Evolutionary conservation across 1,284 basidiomycete species (phyloP), one percentile per base, ranked within the genome.

Genomic region (Fomes fomentarius): DNA sequence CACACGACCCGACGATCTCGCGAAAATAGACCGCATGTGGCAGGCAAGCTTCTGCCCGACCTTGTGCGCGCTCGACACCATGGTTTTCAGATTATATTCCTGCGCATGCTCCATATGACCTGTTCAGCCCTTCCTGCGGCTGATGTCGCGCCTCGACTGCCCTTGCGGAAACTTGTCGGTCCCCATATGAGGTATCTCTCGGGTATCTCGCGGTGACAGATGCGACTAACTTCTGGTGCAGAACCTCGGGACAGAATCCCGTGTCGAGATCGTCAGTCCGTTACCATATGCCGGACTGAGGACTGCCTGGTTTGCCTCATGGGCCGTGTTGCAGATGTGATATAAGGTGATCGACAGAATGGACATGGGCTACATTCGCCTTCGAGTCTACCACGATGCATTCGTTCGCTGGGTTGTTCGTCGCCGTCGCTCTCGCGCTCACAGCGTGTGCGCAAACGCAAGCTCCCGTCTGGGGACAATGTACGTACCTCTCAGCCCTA

Each of bases 401-500:
- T 37, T 51, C 60, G 22, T 58, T 54, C 38, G 35, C 56, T 14
- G 46, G 45, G 4, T 22, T 61, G 34, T 47, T 56, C 22, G 56
- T 52, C 33, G 51, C 46, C 34, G 47, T 58, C 8, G 55, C 56
- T 8, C 54, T 58, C 21, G 57, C 60, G 15, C 33, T 62, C 24
- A 53, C 55, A 4, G 60, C 56, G n/a, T 50, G 48, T 22, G 60
- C 52, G 15, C 60, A 62, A 30, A 43, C 58, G 7, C 35, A 54
- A 15, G 52, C 57, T 6, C 41, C 57, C 1, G 35, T 53, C 19
- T 62, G 57, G 57, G 55, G 50, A 3, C 66, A 68, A 51, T 68
- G 66, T 64, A 39, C 57, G 64, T 53, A 33, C 10, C 8, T 24
- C 22, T 22, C 22, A 21, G 25, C n/a, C 8, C 3, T 17, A 12